phyloP scores from a whole-genome alignment of 805 yeast species.

The Zygosaccharomyces rouxii region DNA sequence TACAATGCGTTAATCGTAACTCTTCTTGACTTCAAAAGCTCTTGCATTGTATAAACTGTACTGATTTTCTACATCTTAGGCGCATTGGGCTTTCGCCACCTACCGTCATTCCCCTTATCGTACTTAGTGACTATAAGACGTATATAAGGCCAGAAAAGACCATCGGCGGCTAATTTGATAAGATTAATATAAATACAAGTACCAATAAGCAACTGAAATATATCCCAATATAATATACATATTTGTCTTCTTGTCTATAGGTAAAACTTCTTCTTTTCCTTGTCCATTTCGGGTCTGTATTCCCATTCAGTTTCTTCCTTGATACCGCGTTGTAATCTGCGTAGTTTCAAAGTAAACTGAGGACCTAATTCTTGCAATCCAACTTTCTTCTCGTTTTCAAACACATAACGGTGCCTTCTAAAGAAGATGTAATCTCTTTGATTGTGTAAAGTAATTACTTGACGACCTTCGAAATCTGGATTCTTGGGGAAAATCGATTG shows the following conservation, averaged over 20 bases:
- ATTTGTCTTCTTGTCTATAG: constrained; percentile 39
- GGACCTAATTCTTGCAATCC: constrained; percentile 97
- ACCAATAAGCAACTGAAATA: background rate
- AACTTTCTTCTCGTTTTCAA: constrained; percentile 83
- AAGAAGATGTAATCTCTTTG: constrained; percentile 94
- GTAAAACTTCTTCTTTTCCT: constrained; percentile 89
- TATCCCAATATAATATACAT: constrained; percentile 1
- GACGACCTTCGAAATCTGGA: constrained; percentile 94
- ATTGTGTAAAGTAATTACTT: constrained; percentile 91
- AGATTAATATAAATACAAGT: background rate
- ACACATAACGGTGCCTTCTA: constrained; percentile 89
- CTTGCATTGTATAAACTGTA: background rate
- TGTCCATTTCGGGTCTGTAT: constrained; percentile 93
- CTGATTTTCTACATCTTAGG: background rate
- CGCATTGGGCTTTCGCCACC: constrained; percentile 13
- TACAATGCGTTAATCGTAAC: background rate
- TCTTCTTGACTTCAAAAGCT: background rate
- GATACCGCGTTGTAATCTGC: constrained; percentile 88
- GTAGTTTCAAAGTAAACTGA: constrained; percentile 83
- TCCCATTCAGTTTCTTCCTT: constrained; percentile 95
- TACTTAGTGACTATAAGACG: constrained; percentile 1
- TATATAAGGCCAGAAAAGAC: background rate
- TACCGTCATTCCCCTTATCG: constrained; percentile 12
- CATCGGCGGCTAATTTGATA: background rate
- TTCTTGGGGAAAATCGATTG: constrained; percentile 88